Conservation (phyloP, 2,329 filamentous ascomycete species). For the Aspergillus sp. region DNA sequence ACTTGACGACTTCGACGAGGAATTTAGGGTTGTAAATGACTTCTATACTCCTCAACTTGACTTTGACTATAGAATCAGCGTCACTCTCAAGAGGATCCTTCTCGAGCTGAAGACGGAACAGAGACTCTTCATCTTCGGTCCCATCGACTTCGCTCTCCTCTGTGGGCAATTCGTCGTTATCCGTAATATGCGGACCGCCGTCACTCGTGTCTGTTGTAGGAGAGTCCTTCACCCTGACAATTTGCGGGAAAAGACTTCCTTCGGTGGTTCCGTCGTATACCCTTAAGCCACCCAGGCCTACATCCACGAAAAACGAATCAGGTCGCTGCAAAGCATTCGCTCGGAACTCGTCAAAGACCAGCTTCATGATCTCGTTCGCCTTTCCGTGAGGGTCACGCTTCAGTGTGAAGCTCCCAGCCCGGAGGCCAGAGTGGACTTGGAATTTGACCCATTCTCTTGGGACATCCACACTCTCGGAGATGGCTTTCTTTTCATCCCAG, state of each 20-base stretch:
- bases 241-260: slow-evolving; percentile 85
- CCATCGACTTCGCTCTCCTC: slow-evolving; percentile 32
- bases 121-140: slow-evolving; percentile 56
- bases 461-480: slow-evolving; percentile 79
- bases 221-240: slow-evolving; percentile 92
- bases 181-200: slow-evolving; percentile 13
- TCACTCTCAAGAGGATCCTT: slow-evolving; percentile 89
- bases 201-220: slow-evolving; percentile 36
- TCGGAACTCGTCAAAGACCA: slow-evolving; percentile 91
- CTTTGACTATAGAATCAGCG: slow-evolving; percentile 80
- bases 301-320: slow-evolving; percentile 79
- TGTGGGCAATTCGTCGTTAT: slow-evolving; percentile 32
- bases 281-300: slow-evolving; percentile 85
- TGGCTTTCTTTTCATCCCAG: slow-evolving; percentile 90
- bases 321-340: slow-evolving; percentile 83
- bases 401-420: slow-evolving; percentile 90
- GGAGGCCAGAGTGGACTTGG: slow-evolving; percentile 85
- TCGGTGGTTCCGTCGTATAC: slow-evolving; percentile 94
- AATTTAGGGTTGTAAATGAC: slow-evolving; percentile 97
- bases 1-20: slow-evolving; percentile 80
- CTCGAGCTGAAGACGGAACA: slow-evolving; percentile 89
- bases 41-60: slow-evolving; percentile 90
- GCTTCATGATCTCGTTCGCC: slow-evolving; percentile 69
- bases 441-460: slow-evolving; percentile 89
- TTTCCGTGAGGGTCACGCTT: slow-evolving; percentile 75